Evolutionary conservation across 257 asterid species (phyloP).

Genomic region (Solanum ahanhuiri): DNA sequence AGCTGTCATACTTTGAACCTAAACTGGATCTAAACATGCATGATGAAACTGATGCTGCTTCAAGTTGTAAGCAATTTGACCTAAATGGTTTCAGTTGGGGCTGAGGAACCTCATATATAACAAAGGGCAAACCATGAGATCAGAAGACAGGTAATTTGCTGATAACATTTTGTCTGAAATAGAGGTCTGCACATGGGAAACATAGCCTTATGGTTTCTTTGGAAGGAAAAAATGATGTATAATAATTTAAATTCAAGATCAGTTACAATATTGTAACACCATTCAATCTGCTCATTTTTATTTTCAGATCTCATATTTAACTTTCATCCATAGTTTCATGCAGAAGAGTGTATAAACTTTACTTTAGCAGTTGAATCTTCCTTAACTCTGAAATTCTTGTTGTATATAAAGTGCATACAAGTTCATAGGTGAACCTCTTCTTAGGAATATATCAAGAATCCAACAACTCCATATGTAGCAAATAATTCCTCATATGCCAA

Average conservation of each 20-base stretch:
- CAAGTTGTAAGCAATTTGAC: slow-evolving; percentile 63
- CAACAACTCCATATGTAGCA: neutral
- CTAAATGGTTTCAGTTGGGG: slow-evolving; percentile 61
- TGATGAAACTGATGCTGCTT: slow-evolving; percentile 39
- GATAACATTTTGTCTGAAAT: neutral
- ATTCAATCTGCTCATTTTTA: neutral
- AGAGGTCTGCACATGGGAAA: neutral
- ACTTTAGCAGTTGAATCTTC: neutral
- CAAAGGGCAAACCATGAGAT: neutral
- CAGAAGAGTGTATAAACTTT: neutral
- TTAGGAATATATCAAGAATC: neutral
- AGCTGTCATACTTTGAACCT: slow-evolving; percentile 35
- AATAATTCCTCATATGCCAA: neutral
- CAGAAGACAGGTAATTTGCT: neutral
- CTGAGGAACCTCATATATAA: slow-evolving; percentile 12
- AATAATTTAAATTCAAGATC: neutral
- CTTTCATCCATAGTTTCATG: neutral
- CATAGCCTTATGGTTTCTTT: neutral
- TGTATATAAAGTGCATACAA: neutral
- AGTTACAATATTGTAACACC: neutral
- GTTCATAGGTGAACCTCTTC: neutral
- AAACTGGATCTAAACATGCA: slow-evolving; percentile 68
- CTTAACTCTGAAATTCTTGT: neutral
- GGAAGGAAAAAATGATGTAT: neutral
- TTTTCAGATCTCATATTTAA: neutral